A percentile compares a stretch with the other conserved stretches of the same genome.
phyloP scores from a whole-genome alignment of 768 basidiomycete species.

The Asterophora lycoperdoides region DNA sequence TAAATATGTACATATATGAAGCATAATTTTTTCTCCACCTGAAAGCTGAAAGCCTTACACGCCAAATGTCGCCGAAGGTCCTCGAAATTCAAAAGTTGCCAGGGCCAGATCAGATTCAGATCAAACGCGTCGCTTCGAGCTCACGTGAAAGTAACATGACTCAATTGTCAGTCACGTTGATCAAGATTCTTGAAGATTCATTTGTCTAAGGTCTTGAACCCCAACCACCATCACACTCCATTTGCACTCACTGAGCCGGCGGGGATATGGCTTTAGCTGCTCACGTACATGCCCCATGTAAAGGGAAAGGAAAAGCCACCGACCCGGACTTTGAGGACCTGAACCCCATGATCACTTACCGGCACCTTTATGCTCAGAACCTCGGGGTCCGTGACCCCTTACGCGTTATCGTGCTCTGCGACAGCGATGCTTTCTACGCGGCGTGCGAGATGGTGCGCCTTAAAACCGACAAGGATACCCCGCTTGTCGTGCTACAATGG shows the following conservation, averaged over 20 bases:
- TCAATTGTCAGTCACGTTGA: background rate
- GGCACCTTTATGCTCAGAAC: constrained; percentile 66
- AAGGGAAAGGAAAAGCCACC: constrained; percentile 52
- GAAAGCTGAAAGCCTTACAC: no score
- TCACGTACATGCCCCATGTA: constrained; percentile 29
- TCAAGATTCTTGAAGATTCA: no score
- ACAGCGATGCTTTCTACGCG: constrained; percentile 83
- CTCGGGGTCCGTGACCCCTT: constrained; percentile 72
- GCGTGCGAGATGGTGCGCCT: constrained; percentile 86
- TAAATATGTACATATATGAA: background rate
- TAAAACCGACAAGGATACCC: constrained; percentile 51
- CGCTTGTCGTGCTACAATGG: constrained; percentile 88
- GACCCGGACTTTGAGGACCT: constrained; percentile 55
- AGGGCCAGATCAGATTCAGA: no score
- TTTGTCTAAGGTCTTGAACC: no score
- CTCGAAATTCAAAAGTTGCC: no score
- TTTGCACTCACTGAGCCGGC: background rate
- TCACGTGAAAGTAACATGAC: constrained; percentile 6
- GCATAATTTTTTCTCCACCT: no score
- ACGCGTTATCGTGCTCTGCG: constrained; percentile 84
- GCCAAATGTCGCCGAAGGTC: no score
- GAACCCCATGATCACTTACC: constrained; percentile 69
- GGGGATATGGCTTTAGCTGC: constrained; percentile 2
- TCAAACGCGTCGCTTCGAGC: constrained; percentile 2
- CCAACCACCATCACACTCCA: background rate